A percentile compares a stretch with the other conserved stretches of the same genome.
Conservation (phyloP, 768 basidiomycete species). For the Lactarius pseudohatsudake region DNA sequence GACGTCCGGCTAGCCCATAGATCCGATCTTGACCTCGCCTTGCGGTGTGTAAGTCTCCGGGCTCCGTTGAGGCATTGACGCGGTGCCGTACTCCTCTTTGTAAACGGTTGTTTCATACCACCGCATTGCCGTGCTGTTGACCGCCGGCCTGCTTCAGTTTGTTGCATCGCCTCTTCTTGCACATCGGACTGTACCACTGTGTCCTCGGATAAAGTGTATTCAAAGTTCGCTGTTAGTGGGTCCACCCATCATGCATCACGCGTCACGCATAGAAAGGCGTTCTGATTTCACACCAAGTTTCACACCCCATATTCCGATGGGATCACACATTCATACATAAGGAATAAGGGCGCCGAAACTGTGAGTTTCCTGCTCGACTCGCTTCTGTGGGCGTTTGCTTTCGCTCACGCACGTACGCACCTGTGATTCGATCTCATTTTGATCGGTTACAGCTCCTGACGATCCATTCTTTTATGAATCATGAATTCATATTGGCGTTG, state of each 20-base stretch:
- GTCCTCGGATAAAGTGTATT: background rate
- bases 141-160: background rate
- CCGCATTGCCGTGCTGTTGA: background rate
- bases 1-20: background rate
- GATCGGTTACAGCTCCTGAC: conserved; percentile 28
- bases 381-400: conserved; percentile 23
- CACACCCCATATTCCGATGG: conserved; percentile 1
- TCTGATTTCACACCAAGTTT: conserved; percentile 3
- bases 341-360: background rate
- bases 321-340: background rate
- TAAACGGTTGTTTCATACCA: background rate
- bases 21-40: conserved; percentile 1
- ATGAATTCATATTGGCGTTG: conserved; percentile 17
- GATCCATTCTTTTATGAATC: conserved; percentile 25
- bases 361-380: conserved; percentile 6
- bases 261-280: background rate
- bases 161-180: background rate
- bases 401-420: conserved; percentile 15
- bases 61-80: conserved; percentile 1
- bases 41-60: background rate
- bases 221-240: conserved; percentile 7
- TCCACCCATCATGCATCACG: background rate
- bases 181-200: background rate
- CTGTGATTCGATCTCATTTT: conserved; percentile 20
- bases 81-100: background rate